A percentile compares a stretch with the other conserved stretches of the same genome.
These are phyloP conservation scores for Isatis lusitanica DNA, from an alignment of 441 rosid species.

Conservation along the genomic window DNA sequence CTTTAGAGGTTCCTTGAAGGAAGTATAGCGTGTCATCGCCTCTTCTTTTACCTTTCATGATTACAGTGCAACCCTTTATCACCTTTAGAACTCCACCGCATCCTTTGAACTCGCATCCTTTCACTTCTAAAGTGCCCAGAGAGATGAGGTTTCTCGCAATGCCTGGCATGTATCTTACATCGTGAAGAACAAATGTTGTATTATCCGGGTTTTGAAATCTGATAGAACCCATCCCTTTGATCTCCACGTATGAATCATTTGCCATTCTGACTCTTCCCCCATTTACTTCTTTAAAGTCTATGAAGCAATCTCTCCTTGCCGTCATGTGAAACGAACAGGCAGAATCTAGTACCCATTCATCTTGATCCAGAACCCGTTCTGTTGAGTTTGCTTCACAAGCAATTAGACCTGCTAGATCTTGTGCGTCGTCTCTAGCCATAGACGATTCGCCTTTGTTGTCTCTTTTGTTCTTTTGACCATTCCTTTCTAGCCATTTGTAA, in stretches of 20 bases:
- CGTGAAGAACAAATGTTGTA: not conserved
- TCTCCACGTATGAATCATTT: not conserved
- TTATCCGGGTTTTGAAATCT: not conserved
- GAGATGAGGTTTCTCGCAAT: not conserved
- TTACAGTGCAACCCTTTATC: accelerated
- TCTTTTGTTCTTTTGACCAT: too few relatives aligned
- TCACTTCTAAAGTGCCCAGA: not conserved
- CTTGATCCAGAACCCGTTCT: not conserved
- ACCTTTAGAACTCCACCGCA: not conserved
- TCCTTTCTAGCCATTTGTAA: not conserved
- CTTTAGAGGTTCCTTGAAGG: too few relatives aligned
- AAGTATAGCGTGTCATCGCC: not conserved
- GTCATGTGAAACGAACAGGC: not conserved
- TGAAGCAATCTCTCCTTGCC: not conserved
- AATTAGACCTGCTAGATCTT: not conserved
- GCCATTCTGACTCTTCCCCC: not conserved
- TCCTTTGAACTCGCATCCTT: not conserved
- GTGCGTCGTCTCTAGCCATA: not conserved
- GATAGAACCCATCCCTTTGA: not conserved
- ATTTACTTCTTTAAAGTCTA: accelerated
- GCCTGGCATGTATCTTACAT: not conserved
- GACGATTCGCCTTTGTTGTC: too few relatives aligned
- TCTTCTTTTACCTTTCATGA: not conserved
- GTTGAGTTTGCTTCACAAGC: not conserved
- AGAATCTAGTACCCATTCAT: not conserved